Conservation (phyloP, 192 early-diverging fungal species). For the Lobulomyces angularis region DNA sequence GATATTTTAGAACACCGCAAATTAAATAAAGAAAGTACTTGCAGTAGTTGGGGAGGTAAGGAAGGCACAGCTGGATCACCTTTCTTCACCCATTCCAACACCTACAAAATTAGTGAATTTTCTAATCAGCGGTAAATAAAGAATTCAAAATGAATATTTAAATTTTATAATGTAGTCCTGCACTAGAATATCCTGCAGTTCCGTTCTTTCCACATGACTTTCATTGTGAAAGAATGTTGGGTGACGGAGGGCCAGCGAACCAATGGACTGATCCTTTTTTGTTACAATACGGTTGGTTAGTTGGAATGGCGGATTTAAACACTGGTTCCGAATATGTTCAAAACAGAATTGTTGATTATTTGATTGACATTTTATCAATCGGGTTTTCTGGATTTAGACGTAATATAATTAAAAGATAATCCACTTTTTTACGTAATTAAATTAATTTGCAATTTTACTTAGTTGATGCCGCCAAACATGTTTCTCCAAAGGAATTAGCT, state of each 20-base stretch:
- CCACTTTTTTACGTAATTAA: background rate
- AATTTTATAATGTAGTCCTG: too few relatives aligned
- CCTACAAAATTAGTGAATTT: constrained; percentile 5
- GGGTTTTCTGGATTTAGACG: constrained; percentile 16
- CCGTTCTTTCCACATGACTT: constrained; percentile 14
- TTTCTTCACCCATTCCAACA: constrained; percentile 13
- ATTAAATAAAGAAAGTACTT: constrained; percentile 1
- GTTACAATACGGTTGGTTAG: constrained; percentile 11
- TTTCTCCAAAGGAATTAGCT: constrained; percentile 5
- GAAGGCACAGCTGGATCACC: constrained; percentile 14
- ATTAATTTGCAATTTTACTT: too few relatives aligned
- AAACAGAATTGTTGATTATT: constrained; percentile 11
- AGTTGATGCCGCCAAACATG: constrained; percentile 8
- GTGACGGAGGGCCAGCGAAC: too few relatives aligned
- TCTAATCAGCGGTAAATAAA: constrained; percentile 8
- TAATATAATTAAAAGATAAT: constrained; percentile 8
- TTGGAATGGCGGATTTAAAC: constrained; percentile 12
- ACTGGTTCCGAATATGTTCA: constrained; percentile 12
- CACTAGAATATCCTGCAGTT: constrained; percentile 14
- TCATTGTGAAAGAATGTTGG: constrained; percentile 14
- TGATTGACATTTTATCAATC: constrained; percentile 4
- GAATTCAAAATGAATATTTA: too few relatives aligned
- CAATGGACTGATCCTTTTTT: too few relatives aligned
- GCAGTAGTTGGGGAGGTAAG: constrained; percentile 2
- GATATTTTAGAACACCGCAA: too few relatives aligned